Evolutionary conservation across 1,284 basidiomycete genomes (phyloP).

Genomic region (Amylostereum areolatum): DNA sequence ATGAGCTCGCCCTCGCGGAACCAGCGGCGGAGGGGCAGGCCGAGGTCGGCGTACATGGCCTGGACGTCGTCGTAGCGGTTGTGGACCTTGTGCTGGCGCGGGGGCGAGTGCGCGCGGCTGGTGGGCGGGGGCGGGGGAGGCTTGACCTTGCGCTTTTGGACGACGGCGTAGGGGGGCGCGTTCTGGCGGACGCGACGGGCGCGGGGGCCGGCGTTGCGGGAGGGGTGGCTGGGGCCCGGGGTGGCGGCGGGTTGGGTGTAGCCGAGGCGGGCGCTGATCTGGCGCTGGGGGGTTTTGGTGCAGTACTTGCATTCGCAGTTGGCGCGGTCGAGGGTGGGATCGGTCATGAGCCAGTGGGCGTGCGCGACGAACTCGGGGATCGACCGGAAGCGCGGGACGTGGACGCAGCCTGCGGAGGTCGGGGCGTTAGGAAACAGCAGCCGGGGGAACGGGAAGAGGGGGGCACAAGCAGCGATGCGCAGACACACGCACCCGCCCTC

Average conservation of each 20-base stretch:
- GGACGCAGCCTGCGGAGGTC: constrained; percentile 32
- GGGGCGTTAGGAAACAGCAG: not conserved
- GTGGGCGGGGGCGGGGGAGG: not conserved
- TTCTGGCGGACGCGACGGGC: not conserved
- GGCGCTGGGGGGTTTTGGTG: constrained; percentile 56
- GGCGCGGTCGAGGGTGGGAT: constrained; percentile 37
- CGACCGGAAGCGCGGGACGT: constrained; percentile 59
- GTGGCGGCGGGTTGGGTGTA: constrained; percentile 7
- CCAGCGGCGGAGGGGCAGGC: constrained; percentile 39
- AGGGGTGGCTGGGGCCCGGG: constrained; percentile 2
- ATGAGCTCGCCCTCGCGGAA: constrained; percentile 67
- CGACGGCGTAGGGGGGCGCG: constrained; percentile 2
- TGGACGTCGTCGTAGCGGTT: constrained; percentile 52
- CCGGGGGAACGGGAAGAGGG: no score
- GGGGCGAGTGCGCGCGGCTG: not conserved
- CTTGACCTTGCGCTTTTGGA: constrained; percentile 4
- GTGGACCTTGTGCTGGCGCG: constrained; percentile 1
- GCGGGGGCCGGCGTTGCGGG: constrained; percentile 9
- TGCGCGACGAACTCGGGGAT: constrained; percentile 78
- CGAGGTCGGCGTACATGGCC: constrained; percentile 36
- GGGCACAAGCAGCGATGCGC: no score
- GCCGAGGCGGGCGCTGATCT: constrained; percentile 58
- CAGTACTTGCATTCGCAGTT: constrained; percentile 80
- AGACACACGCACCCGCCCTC: no score
- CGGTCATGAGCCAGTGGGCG: constrained; percentile 68